phyloP scores from a whole-genome alignment of 176 grass and related monocot species.

The Melocanna baccifera region DNA sequence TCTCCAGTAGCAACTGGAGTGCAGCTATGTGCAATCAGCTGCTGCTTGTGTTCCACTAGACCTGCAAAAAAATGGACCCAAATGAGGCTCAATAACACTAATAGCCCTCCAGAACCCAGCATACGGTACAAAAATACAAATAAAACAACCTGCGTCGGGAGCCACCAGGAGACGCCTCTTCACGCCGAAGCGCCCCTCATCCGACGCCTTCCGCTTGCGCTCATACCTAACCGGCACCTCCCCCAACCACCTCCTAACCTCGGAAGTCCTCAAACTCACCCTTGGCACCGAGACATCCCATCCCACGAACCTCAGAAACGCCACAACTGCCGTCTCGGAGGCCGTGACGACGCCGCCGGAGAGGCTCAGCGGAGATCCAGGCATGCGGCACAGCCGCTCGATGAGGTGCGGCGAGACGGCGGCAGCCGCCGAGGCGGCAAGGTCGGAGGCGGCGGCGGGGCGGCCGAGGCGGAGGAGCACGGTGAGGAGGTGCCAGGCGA shows the following conservation, averaged over 20 bases:
- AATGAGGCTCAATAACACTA: not conserved
- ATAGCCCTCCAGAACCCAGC: not conserved
- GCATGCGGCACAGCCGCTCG: constrained; percentile 45
- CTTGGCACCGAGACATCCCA: constrained; percentile 15
- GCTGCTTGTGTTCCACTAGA: constrained; percentile 24
- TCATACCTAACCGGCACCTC: constrained; percentile 25
- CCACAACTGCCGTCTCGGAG: constrained; percentile 34
- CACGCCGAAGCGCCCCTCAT: not conserved
- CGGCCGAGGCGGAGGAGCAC: constrained; percentile 70
- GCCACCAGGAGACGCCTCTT: constrained; percentile 53
- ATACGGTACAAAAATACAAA: constrained; percentile 15
- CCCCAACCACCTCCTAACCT: constrained; percentile 2
- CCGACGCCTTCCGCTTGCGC: constrained; percentile 64
- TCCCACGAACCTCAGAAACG: constrained; percentile 40
- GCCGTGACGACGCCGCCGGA: constrained; percentile 36
- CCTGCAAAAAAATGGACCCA: constrained; percentile 40
- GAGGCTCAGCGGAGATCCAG: constrained; percentile 51
- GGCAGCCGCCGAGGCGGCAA: constrained; percentile 9
- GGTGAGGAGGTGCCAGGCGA: constrained; percentile 80
- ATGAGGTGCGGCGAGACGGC: constrained; percentile 22
- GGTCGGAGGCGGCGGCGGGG: constrained; percentile 35
- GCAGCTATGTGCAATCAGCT: constrained; percentile 3
- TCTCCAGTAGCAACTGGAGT: constrained; percentile 18
- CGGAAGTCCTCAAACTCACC: not conserved
- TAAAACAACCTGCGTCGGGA: constrained; percentile 39